Base-by-base conservation (phyloP, 1,284 basidiomycete species). In the Heliocybe sulcata region DNA sequence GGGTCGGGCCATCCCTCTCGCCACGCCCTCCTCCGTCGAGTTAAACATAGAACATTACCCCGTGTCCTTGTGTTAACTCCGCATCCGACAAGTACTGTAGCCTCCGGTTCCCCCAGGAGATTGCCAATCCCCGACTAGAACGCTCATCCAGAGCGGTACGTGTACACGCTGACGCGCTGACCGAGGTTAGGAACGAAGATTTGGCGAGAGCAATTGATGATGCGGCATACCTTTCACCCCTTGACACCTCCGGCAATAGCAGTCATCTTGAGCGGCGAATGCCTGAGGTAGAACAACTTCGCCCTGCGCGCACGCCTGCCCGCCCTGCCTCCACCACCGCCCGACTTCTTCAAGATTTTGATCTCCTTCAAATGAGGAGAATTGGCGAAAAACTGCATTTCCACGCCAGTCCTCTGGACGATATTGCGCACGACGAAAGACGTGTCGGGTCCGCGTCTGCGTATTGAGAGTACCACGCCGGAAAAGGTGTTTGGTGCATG, bases 321-420 rank as follows among this genome's bases (percentile, higher is more conserved):
- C 53, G 63, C 77, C 66, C 76, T 79, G 16, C 77, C 81, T 52
- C 78, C 65, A 48, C 64, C 58, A 20, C 66, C 65, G 23, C 76
- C 74, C 35, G 75, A 84, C 60, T 72, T 74, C 71, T 82, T 79
- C 55, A 88, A 68, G 53, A 96, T 74, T 71, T 85, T 85, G 69
- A 97, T 87, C 56, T 87, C 83, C 76, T 92, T 93, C 69, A 97
- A 67, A 67, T 90, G 81, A 27, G 94, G 94, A 53, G 85, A 89
- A 66, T 82, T 85, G 58, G 87, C 82, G 66, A 87, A 92, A 72
- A 92, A 91, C 64, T 87, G 87, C 85, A 92, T 87, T 75, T 97
- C 94, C 35, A 95, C 87, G 16, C 93, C 94, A 10, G 87, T 91
- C 60, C 90, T 80, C 63, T 92, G 89, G 56, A 97, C 80, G 61